phyloP scores from a whole-genome alignment of 75 land plant species.

The Pinus albicaulis region DNA sequence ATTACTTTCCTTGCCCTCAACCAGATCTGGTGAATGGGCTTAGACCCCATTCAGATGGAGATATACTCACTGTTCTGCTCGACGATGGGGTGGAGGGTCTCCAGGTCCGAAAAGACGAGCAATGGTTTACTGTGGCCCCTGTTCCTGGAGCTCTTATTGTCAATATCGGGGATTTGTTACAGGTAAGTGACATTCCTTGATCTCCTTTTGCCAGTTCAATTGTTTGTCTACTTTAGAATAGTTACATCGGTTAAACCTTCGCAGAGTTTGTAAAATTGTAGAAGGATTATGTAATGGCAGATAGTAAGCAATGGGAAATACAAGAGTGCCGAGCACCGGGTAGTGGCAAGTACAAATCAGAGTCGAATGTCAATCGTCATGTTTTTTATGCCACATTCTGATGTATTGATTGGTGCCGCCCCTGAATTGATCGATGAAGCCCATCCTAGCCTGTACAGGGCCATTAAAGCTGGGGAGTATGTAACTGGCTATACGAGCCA shows the following conservation, averaged over 20 bases:
- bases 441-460: conserved; percentile 17
- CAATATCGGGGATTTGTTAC: conserved; percentile 30
- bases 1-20: conserved; percentile 58
- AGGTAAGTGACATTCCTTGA: conserved; percentile 11
- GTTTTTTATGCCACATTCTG: conserved; percentile 28
- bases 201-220: background rate
- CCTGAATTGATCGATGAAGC: conserved; percentile 26
- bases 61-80: conserved; percentile 39
- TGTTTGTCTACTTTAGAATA: background rate
- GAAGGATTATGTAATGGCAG: conserved; percentile 5
- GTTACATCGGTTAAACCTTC: background rate
- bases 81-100: conserved; percentile 56
- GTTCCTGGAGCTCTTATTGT: conserved; percentile 18
- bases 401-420: conserved; percentile 29
- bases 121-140: conserved; percentile 32
- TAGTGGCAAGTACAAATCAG: conserved; percentile 24
- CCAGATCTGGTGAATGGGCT: conserved; percentile 40
- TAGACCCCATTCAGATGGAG: conserved; percentile 45
- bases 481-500: background rate
- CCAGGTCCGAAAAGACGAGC: conserved; percentile 33
- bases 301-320: conserved; percentile 45
- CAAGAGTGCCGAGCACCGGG: conserved; percentile 45
- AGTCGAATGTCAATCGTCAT: conserved; percentile 32
- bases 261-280: no score
- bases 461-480: conserved; percentile 15